phyloP scores from a whole-genome alignment of 805 yeast species.

The Myxozyma melibiosi region DNA sequence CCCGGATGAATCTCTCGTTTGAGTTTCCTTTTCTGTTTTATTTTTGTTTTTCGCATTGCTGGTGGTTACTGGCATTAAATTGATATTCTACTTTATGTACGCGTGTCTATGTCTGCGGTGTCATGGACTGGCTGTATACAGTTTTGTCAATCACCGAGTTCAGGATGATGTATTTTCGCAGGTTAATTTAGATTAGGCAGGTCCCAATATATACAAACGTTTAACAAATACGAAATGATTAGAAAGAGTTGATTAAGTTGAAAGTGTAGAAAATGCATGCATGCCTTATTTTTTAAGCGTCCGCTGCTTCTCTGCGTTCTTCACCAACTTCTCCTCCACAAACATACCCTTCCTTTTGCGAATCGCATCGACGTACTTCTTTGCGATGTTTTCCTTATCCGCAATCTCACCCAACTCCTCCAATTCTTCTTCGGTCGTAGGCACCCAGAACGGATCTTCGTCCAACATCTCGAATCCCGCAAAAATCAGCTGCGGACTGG shows the following conservation, averaged over 20 bases:
- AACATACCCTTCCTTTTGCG: conserved; percentile 86
- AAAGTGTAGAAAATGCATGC: not conserved
- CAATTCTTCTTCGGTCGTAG: conserved; percentile 93
- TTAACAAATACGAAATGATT: not conserved
- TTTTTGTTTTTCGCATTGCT: too few species aligned
- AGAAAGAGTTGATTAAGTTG: too few species aligned
- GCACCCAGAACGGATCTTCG: conserved; percentile 98
- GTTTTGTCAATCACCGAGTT: not conserved
- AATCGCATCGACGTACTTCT: conserved; percentile 78
- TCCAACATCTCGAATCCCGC: conserved; percentile 85
- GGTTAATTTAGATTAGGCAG: conserved; percentile 10
- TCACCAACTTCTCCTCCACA: conserved; percentile 85
- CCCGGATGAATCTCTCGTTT: not conserved
- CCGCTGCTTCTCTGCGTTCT: conserved; percentile 93
- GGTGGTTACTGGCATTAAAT: too few species aligned
- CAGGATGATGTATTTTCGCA: not conserved
- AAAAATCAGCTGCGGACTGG: conserved; percentile 91
- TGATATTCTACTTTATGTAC: too few species aligned
- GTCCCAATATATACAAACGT: conserved; percentile 2
- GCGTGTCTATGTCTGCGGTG: not conserved
- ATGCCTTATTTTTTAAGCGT: conserved; percentile 55
- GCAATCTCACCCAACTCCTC: conserved; percentile 92
- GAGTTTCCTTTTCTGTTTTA: not conserved
- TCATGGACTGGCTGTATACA: not conserved
- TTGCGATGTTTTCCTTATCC: conserved; percentile 88